Evolutionary conservation across 1,139 yeast species (phyloP).

Genomic region (Blastobotrys indianensis): DNA sequence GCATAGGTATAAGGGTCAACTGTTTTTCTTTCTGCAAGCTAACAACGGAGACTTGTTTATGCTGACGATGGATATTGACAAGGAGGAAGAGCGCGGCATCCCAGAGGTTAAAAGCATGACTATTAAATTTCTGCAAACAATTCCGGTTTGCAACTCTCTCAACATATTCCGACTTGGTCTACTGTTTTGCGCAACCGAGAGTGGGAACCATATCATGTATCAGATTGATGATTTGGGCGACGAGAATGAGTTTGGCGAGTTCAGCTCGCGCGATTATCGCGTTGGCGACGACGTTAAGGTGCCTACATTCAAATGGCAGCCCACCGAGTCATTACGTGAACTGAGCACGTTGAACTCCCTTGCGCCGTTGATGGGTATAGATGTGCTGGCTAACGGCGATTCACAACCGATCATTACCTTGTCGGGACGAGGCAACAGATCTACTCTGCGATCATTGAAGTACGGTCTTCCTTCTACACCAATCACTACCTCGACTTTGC

Average conservation of each 20-base stretch:
- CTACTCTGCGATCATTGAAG: slow-evolving; percentile 47
- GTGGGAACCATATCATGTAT: slow-evolving; percentile 57
- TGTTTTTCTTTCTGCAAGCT: slow-evolving; percentile 69
- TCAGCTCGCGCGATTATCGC: slow-evolving; percentile 33
- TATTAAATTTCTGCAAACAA: slow-evolving; percentile 70
- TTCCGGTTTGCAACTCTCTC: slow-evolving; percentile 52
- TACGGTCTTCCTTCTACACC: slow-evolving; percentile 58
- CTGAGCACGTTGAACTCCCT: slow-evolving; percentile 50
- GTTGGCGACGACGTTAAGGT: slow-evolving; percentile 48
- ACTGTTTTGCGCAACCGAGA: slow-evolving; percentile 59
- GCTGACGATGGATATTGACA: slow-evolving; percentile 46
- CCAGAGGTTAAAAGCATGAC: slow-evolving; percentile 34
- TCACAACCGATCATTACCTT: slow-evolving; percentile 37
- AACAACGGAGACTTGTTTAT: slow-evolving; percentile 75
- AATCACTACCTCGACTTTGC: slow-evolving; percentile 67
- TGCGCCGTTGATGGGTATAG: slow-evolving; percentile 53
- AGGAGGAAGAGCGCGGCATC: slow-evolving; percentile 24
- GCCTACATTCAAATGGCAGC: slow-evolving; percentile 2
- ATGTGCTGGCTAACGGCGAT: slow-evolving; percentile 35
- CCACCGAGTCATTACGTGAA: slow-evolving; percentile 51
- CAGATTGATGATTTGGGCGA: slow-evolving; percentile 77
- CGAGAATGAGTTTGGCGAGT: slow-evolving; percentile 20
- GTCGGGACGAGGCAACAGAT: slow-evolving; percentile 38
- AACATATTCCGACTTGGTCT: slow-evolving; percentile 71
- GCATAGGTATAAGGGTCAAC: slow-evolving; percentile 43